These are phyloP conservation scores for Zygoascus ofunaensis DNA, from an alignment of 805 yeast species.

Conservation along the genomic window DNA sequence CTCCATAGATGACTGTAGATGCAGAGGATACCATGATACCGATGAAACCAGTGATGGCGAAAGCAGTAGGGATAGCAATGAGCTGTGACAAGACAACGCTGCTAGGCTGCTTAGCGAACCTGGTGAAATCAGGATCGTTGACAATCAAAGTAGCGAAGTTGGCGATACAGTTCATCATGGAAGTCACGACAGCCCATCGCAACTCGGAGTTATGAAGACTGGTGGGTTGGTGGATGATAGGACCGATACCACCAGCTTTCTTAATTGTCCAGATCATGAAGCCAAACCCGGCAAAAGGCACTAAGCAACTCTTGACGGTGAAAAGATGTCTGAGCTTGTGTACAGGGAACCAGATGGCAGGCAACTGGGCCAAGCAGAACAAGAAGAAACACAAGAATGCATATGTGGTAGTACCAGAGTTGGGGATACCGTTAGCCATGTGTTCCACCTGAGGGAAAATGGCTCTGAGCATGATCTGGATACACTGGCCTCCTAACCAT, in stretches of 20 bases:
- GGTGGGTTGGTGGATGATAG: conserved; percentile 50
- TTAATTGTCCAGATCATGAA: conserved; percentile 78
- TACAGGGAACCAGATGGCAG: conserved; percentile 74
- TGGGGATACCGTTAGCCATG: conserved; percentile 42
- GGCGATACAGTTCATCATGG: conserved; percentile 72
- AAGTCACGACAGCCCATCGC: conserved; percentile 75
- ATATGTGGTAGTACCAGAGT: conserved; percentile 59
- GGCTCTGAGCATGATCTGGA: conserved; percentile 64
- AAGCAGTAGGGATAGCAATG: conserved; percentile 64
- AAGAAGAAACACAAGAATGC: conserved; percentile 68
- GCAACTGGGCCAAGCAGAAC: conserved; percentile 73
- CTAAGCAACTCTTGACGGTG: conserved; percentile 67
- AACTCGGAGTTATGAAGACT: conserved; percentile 48
- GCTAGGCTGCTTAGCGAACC: conserved; percentile 57
- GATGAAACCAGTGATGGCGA: conserved; percentile 71
- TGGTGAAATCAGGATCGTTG: conserved; percentile 83
- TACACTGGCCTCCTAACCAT: conserved; percentile 78
- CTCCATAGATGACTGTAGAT: conserved; percentile 55
- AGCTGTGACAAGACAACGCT: conserved; percentile 48
- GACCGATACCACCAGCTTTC: conserved; percentile 73
- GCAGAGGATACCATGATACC: conserved; percentile 83
- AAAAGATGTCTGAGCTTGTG: conserved; percentile 76
- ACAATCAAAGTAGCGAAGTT: conserved; percentile 84
- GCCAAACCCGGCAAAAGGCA: conserved; percentile 77
- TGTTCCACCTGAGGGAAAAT: conserved; percentile 46